Evolutionary conservation across 805 yeast species (phyloP), one percentile per base, ranked within the genome.

Genomic region (Teunomyces atbi): DNA sequence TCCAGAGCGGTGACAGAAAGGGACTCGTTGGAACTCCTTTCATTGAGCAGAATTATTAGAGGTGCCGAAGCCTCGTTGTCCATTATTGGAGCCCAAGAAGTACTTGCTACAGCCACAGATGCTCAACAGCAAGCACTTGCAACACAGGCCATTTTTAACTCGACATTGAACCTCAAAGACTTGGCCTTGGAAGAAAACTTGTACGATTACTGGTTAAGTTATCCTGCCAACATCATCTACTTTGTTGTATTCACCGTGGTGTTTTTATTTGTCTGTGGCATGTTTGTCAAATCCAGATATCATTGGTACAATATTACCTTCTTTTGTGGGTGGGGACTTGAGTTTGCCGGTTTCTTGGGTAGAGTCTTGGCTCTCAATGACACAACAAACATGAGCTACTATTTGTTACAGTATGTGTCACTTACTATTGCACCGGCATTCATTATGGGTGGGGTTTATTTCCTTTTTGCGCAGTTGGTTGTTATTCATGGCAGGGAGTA

Each of bases 371-470:
- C 71, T 1, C 49, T 70, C 39, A 45, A 44, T 20, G 64, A 68
- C 48, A 44, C 52, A 45, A 49, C 54, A 7, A 46, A 55, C 45
- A 36, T 52, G 30, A 46, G 53, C 41, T 56, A 42, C 43, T 71
- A 53, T 47, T 53, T 69, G 29, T 43, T 65, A 42, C 77, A 71
- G 50, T 62, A 58, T 42, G 64, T 68, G 13, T 46, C 64, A 2
- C 60, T 71, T 50, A 69, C 75, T 2, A 59, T 71, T 23, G 65
- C 73, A 1, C 76, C 76, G 2, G 76, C 74, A 2, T 69, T 71
- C 45, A 57, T 70, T 13, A 71, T 71, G 77, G 77, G 64, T 1
- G 77, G 76, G 0, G 53, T 71, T 13, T 71, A 71, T 51, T 68
- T 65, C 48, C 36, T 70, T 5, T 69, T 71, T 51, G 76, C 74